Percentiles rank a stretch among this genome's conserved stretches.
phyloP scores from a whole-genome alignment of 805 yeast species.

The Saccharomycopsis fodiens region DNA sequence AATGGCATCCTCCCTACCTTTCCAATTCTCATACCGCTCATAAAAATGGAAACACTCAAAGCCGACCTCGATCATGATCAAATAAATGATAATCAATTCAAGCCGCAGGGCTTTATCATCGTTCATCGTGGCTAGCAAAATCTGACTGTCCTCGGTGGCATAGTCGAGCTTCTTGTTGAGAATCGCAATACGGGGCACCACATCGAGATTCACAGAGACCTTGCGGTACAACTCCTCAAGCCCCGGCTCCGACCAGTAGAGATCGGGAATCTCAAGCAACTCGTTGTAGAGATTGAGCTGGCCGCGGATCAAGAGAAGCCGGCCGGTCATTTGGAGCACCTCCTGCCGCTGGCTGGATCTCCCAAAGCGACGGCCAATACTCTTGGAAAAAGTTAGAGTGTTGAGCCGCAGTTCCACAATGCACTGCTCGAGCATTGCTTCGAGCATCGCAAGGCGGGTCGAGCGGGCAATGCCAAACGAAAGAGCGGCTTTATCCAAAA shows the following conservation, averaged over 20 bases:
- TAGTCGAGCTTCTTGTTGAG: conserved; percentile 83
- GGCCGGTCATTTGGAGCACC: conserved; percentile 63
- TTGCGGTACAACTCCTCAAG: conserved; percentile 68
- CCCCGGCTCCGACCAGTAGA: conserved; percentile 89
- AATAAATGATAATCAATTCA: conserved; percentile 82
- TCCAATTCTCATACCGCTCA: conserved; percentile 31
- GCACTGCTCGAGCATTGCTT: conserved; percentile 61
- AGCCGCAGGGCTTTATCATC: conserved; percentile 70
- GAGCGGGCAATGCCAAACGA: conserved; percentile 83
- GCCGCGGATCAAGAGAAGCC: conserved; percentile 69
- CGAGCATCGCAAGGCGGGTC: conserved; percentile 76
- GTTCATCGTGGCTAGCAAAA: conserved; percentile 62
- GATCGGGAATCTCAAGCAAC: conserved; percentile 73
- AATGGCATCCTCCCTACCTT: too few species aligned
- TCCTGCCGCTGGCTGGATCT: conserved; percentile 29
- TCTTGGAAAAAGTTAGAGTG: conserved; percentile 54
- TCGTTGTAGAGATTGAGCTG: conserved; percentile 81
- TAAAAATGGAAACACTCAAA: conserved; percentile 74
- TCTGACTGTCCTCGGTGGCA: conserved; percentile 81
- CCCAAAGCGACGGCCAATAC: conserved; percentile 24
- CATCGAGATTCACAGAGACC: conserved; percentile 66
- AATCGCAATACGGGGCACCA: conserved; percentile 68
- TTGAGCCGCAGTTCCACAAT: conserved; percentile 54
- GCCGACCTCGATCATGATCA: conserved; percentile 78
- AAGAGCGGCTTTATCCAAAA: conserved; percentile 80